Evolutionary conservation across 2,329 filamentous ascomycete genomes (phyloP).

Genomic region (Cercospora zeae-maydis): DNA sequence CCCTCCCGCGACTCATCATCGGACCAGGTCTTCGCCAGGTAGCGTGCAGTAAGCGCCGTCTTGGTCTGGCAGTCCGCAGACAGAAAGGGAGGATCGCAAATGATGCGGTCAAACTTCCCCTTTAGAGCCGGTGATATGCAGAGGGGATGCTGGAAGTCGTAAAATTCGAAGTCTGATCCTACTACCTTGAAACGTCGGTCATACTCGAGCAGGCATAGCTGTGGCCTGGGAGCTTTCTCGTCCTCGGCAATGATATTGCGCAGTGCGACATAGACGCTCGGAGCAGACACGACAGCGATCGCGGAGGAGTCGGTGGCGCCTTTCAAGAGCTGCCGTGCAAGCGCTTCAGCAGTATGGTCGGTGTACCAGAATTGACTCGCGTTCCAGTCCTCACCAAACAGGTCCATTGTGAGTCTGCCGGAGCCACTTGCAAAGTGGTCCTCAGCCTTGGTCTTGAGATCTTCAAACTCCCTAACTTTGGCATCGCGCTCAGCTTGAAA

Average conservation of each 20-base stretch:
- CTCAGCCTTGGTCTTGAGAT: conserved; percentile 61
- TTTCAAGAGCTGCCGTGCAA: conserved; percentile 64
- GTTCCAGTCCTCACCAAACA: conserved; percentile 79
- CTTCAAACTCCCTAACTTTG: conserved; percentile 63
- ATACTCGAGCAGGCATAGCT: conserved; percentile 66
- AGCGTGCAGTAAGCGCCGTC: conserved; percentile 71
- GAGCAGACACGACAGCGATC: conserved; percentile 69
- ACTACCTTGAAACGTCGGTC: conserved; percentile 72
- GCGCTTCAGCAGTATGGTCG: conserved; percentile 62
- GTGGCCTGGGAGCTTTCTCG: conserved; percentile 46
- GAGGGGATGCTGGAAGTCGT: conserved; percentile 68
- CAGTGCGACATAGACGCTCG: conserved; percentile 72
- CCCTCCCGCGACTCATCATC: conserved; percentile 14
- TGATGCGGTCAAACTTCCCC: conserved; percentile 63
- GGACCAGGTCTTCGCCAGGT: conserved; percentile 57
- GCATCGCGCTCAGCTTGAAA: conserved; percentile 72
- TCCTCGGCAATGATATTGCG: conserved; percentile 56
- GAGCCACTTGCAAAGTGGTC: conserved; percentile 42
- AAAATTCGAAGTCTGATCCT: conserved; percentile 69
- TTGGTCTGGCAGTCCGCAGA: conserved; percentile 79
- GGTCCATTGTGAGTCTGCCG: conserved; percentile 58
- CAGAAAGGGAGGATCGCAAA: conserved; percentile 75
- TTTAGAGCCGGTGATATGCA: conserved; percentile 60
- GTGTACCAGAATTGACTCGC: conserved; percentile 71
- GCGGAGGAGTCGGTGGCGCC: conserved; percentile 52